phyloP scores from a whole-genome alignment of 257 asterid species.

The Ocimum tenuiflorum region DNA sequence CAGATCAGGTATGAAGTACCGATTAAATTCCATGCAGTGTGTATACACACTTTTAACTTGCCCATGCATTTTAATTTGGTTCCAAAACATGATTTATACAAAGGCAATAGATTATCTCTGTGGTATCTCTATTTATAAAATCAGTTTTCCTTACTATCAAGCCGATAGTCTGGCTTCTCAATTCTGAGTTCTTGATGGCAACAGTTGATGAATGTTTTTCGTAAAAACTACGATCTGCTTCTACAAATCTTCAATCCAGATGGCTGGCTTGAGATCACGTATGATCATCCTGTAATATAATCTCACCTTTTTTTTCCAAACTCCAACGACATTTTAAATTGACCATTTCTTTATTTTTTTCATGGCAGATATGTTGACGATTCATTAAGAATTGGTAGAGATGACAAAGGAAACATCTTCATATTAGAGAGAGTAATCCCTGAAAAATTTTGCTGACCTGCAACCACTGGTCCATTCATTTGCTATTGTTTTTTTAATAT shows the following conservation, averaged over 20 bases:
- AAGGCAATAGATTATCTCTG: too few relatives aligned
- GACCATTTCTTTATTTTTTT: slow-evolving; percentile 2
- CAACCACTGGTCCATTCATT: neutral
- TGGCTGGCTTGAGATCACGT: slow-evolving; percentile 96
- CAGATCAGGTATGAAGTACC: slow-evolving; percentile 51
- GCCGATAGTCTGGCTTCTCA: neutral
- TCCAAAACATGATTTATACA: neutral
- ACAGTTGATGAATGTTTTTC: slow-evolving; percentile 82
- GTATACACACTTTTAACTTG: neutral
- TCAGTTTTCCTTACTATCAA: neutral
- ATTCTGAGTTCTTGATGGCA: slow-evolving; percentile 4
- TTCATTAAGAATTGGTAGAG: slow-evolving; percentile 76
- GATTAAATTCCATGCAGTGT: neutral
- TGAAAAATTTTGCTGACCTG: neutral
- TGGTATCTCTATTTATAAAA: neutral
- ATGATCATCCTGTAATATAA: slow-evolving; percentile 14
- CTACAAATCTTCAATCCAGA: slow-evolving; percentile 78
- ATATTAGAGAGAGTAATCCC: slow-evolving; percentile 35
- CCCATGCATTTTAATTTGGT: neutral
- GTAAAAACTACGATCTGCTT: slow-evolving; percentile 68
- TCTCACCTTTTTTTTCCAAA: slow-evolving; percentile 20
- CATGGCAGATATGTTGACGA: slow-evolving; percentile 64
- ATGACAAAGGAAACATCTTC: slow-evolving; percentile 76
- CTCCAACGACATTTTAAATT: neutral
- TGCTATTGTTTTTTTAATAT: neutral